Conservation (phyloP, 2,329 filamentous ascomycete species). For the Pyrenophora teres region DNA sequence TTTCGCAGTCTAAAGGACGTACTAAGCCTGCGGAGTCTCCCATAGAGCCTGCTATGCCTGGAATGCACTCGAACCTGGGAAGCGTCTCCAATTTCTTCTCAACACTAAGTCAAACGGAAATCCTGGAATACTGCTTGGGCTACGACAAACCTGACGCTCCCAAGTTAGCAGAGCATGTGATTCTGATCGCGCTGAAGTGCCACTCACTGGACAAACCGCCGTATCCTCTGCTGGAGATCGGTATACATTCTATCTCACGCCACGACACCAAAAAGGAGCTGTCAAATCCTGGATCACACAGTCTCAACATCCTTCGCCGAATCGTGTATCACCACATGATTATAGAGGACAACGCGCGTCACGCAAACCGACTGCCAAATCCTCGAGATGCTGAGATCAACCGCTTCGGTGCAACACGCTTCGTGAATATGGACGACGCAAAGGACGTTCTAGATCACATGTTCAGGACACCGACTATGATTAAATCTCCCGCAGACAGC, state of each 20-base stretch:
- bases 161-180: neutral
- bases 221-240: neutral
- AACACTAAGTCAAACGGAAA: neutral
- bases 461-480: neutral
- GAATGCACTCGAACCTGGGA: neutral
- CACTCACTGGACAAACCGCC: neutral
- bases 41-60: no score
- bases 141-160: neutral
- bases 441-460: neutral
- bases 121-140: constrained; percentile 5
- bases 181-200: neutral
- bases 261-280: neutral
- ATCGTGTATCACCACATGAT: neutral
- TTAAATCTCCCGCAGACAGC: neutral
- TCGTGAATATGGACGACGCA: neutral
- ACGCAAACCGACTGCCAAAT: neutral
- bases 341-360: neutral
- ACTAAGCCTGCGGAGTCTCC: no score
- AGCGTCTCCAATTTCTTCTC: neutral
- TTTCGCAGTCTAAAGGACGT: no score
- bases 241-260: neutral
- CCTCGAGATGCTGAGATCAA: neutral
- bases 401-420: neutral
- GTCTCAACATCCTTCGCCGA: neutral
- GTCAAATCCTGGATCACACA: neutral